These are phyloP conservation scores for Hypoxylon lienhwacheense DNA, from an alignment of 495 filamentous ascomycete genomes.

Conservation along the genomic window DNA sequence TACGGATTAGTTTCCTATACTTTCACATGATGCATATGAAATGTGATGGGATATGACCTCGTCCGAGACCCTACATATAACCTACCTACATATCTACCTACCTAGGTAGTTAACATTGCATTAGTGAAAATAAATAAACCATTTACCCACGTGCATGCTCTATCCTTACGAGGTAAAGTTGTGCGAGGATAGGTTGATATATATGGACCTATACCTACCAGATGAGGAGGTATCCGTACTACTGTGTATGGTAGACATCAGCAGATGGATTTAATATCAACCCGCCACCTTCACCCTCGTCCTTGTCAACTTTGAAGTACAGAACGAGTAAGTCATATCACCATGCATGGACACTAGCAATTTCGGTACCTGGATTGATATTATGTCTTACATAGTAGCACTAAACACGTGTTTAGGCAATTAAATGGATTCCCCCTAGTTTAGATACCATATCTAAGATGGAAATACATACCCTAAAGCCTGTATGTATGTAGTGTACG, in stretches of 20 bases:
- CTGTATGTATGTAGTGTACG: too few relatives aligned
- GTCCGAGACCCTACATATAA: not conserved
- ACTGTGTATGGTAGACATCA: slow-evolving; percentile 11
- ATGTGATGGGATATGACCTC: slow-evolving; percentile 23
- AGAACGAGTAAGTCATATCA: slow-evolving; percentile 30
- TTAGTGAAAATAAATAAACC: slow-evolving; percentile 21
- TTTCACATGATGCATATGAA: slow-evolving; percentile 28
- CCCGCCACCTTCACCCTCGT: slow-evolving; percentile 5
- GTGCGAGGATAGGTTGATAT: too few relatives aligned
- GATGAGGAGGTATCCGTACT: too few relatives aligned
- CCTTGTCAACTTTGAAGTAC: slow-evolving; percentile 24
- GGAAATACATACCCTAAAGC: too few relatives aligned
- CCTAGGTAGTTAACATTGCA: not conserved
- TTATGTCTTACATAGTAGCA: slow-evolving; percentile 12
- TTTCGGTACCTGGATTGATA: slow-evolving; percentile 31
- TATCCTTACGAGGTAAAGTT: slow-evolving; percentile 28
- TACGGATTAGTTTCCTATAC: not conserved
- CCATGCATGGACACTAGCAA: slow-evolving; percentile 14
- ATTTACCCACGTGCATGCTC: slow-evolving; percentile 34
- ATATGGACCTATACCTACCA: too few relatives aligned
- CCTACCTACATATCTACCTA: slow-evolving; percentile 4
- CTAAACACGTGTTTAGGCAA: slow-evolving; percentile 32
- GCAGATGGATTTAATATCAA: slow-evolving; percentile 33
- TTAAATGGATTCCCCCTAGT: slow-evolving; percentile 11
- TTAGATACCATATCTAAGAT: not conserved